Evolutionary conservation across 331 rosid species (phyloP).

Genomic region (Cydonia oblonga): DNA sequence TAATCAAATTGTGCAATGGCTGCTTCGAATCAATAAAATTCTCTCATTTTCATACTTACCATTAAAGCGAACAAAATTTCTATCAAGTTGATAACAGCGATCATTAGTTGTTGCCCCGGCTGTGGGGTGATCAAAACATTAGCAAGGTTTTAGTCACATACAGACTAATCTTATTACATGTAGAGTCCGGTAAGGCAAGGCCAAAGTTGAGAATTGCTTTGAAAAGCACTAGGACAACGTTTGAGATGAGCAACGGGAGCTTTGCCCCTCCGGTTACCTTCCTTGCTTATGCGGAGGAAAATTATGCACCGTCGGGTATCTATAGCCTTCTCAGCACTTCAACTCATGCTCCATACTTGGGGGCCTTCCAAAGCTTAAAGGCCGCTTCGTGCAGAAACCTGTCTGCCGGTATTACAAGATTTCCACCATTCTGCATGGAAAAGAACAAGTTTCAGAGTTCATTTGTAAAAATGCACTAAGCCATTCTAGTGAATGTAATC

Average conservation of each 20-base stretch:
- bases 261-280: background rate
- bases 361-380: slow-evolving; percentile 96
- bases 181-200: background rate
- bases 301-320: background rate
- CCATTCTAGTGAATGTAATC: background rate
- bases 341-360: slow-evolving; percentile 85
- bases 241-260: background rate
- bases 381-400: slow-evolving; percentile 89
- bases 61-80: background rate
- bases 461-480: background rate
- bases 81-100: background rate
- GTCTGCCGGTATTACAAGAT: slow-evolving; percentile 86
- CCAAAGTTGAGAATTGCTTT: background rate
- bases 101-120: too few species aligned
- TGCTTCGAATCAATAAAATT: background rate
- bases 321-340: background rate
- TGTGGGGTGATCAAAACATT: too few species aligned
- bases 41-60: background rate
- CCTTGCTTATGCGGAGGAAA: background rate
- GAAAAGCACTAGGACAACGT: background rate
- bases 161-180: background rate
- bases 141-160: too few species aligned
- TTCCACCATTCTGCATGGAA: slow-evolving; percentile 56
- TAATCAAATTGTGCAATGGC: too few species aligned
- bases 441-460: background rate